Base-by-base conservation (phyloP, 208 protist species). In the Leishmania tropica region DNA sequence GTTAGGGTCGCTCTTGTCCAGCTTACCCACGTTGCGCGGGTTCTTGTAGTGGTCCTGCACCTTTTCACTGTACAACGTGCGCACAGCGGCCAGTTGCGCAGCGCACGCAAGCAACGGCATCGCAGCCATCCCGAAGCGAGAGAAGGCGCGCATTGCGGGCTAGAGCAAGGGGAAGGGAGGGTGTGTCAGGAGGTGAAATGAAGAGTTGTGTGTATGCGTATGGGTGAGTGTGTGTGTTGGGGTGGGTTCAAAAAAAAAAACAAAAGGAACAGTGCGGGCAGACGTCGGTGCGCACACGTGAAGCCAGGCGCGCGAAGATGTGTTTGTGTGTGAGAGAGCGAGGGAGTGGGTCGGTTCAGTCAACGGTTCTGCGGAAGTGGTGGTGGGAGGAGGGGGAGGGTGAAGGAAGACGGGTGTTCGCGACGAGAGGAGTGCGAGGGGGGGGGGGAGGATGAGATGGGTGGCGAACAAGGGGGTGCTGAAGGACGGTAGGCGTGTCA, bases 31-130 rank as follows among this genome's bases (percentile, higher is more conserved):
- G 84, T 99, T 99, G 53, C 98, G 92, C 40, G 99, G 99, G 76
- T 99, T 99, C 73, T 99, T 98, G 90, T 99, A 99, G 92, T 99
- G 99, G 65, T 99, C 99, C 70, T 99, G 97, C 37, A 99, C 98
- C 24, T 97, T 93, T n/a, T 96, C 86, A 83, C 98, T 98, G 91
- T 99, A 99, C 74, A 97, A 78, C 19, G 90, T 89, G 48, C 94
- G 89, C 37, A 90, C n/a, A 24, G 85, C 76, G 45, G 76, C n/a
- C 68, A 80, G 19, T 40, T 68, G 28, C 48, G 81, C 78, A 67
- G 74, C 79, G 54, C 47, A 72, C 54, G 76, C 68, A 62, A 40
- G 0, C 40, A 2, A 48, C 68, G 21, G 37, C 68, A 47, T 8
- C 73, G 15, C 51, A 13, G 73, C 19, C 47, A 62, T 21, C 48